Evolutionary conservation across 2,329 filamentous ascomycete genomes (phyloP).

Genomic region (Alternaria sp.): DNA sequence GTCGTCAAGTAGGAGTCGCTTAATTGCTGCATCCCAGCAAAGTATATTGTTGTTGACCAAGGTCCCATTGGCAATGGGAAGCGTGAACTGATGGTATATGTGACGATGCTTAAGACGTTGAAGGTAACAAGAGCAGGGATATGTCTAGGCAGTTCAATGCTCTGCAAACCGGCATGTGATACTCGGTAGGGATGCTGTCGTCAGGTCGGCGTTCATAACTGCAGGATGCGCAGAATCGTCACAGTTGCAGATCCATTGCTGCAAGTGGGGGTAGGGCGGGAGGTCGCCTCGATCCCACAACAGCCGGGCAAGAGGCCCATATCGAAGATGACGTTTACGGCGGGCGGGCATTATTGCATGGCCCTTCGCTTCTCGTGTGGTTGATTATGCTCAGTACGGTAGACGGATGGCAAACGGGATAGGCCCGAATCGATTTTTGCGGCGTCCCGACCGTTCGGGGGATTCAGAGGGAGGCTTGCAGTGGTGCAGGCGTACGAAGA

Average conservation of each 20-base stretch:
- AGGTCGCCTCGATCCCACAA: neutral
- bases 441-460: conserved; percentile 4
- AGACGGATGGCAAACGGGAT: neutral
- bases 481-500: conserved; percentile 19
- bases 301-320: neutral
- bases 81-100: neutral
- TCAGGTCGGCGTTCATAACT: conserved; percentile 7
- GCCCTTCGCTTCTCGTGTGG: neutral
- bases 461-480: conserved; percentile 18
- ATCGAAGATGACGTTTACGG: conserved; percentile 7
- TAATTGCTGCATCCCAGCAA: neutral
- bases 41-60: neutral
- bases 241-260: conserved; percentile 5
- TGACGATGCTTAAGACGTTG: neutral
- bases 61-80: neutral
- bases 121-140: neutral
- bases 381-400: neutral
- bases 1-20: neutral
- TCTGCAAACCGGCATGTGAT: neutral
- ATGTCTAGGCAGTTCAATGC: neutral
- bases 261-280: conserved; percentile 3
- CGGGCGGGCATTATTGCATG: conserved; percentile 1
- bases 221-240: conserved; percentile 3
- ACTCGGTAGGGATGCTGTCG: neutral
- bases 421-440: neutral